phyloP scores from a whole-genome alignment of 805 yeast species.

The Candida railenensis region DNA sequence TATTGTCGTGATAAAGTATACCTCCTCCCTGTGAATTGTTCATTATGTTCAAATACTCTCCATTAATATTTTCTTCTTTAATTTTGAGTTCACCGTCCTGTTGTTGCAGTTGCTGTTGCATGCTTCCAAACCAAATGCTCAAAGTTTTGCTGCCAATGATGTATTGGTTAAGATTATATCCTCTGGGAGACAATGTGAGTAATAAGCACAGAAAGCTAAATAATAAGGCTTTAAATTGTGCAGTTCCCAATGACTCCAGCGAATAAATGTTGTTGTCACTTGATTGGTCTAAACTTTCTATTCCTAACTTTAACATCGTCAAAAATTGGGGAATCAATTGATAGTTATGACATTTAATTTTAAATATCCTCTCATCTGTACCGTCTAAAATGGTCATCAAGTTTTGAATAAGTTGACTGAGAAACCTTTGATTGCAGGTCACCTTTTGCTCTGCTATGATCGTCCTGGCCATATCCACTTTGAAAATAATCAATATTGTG shows the following conservation, averaged over 20 bases:
- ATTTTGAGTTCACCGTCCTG: not conserved
- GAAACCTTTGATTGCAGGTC: not conserved
- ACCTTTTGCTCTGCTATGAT: not conserved
- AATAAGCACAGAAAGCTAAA: not conserved
- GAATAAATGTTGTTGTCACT: not conserved
- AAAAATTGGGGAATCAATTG: constrained; percentile 4
- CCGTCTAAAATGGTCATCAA: not conserved
- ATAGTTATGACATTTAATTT: not conserved
- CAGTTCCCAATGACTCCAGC: not conserved
- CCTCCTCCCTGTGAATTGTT: not conserved
- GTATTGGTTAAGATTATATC: constrained; percentile 1
- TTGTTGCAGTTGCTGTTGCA: not conserved
- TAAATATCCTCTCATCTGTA: not conserved
- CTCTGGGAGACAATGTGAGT: constrained; percentile 1
- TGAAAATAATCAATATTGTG: not conserved
- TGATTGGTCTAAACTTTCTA: not conserved
- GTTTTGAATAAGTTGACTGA: constrained; percentile 1
- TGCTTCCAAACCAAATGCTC: not conserved
- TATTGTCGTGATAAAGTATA: not conserved
- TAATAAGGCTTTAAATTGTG: not conserved
- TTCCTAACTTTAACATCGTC: not conserved
- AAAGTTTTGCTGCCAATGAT: not conserved
- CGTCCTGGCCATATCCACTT: constrained; percentile 3
- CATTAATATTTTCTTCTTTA: too few species aligned
- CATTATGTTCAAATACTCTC: not conserved